phyloP scores from a whole-genome alignment of 495 filamentous ascomycete genomes.

The Barbatosphaeria neglecta region DNA sequence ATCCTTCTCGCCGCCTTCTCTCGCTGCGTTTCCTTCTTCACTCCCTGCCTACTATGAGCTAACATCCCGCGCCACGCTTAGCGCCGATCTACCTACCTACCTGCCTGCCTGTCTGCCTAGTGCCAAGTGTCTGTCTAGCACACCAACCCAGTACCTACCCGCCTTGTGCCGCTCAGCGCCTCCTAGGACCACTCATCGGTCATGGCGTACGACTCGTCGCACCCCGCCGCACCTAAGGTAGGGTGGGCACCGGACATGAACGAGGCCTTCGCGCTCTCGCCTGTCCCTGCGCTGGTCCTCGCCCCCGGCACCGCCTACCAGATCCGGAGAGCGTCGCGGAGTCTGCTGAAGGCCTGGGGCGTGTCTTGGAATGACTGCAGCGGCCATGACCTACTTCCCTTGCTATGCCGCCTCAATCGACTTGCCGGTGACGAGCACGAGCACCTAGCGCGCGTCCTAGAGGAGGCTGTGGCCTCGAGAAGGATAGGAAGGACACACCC shows the following conservation, averaged over 20 bases:
- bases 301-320: neutral
- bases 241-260: neutral
- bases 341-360: neutral
- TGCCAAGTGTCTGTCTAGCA: no score
- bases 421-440: neutral
- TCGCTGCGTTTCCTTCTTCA: no score
- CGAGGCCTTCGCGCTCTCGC: neutral
- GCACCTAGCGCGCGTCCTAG: neutral
- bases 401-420: neutral
- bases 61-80: no score
- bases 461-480: neutral
- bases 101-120: no score
- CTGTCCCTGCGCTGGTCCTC: neutral
- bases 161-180: no score
- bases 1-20: no score
- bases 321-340: neutral
- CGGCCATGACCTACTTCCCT: neutral
- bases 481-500: neutral
- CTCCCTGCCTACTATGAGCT: no score
- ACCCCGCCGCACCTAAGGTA: neutral
- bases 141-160: no score
- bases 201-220: neutral
- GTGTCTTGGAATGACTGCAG: neutral
- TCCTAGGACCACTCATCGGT: no score
- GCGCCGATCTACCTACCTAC: no score